Evolutionary conservation across 805 yeast genomes (phyloP), one percentile per base, ranked within the genome.

Genomic region (Wickerhamiella kurtzmanii): DNA sequence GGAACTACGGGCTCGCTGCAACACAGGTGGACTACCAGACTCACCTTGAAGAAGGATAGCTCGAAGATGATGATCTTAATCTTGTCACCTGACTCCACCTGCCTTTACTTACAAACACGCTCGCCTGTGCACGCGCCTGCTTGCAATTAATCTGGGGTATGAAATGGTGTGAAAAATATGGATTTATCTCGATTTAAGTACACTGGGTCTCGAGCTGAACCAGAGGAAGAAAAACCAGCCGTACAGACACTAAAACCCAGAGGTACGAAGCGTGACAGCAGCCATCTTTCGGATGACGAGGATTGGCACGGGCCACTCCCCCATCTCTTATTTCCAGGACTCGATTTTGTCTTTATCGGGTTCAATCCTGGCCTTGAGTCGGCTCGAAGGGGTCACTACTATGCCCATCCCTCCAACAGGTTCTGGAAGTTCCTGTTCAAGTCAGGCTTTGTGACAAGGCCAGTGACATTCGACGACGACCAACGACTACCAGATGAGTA

Each of bases 321-420:
- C 21, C 61, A 58, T 1, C 21, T 64, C 2, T 56, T 64, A 1
- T 36, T 45, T 18, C 58, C 61, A 0, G 60, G 58, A 4, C 55
- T 74, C 20, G 53, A 54, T 3, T 56, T 80, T 1, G 68, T 82
- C 2, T 81, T 82, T 53, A 68, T 81, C 2, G 92, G 92, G 1
- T 80, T 70, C 64, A 82, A 82, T 55, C 92, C 92, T 0, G 83
- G 88, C 2, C 60, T 76, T 3, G 70, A 69, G 54, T 79, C 87
- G 1, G 74, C 84, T 0, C 53, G 62, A 17, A 59, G 64, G 6
- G 86, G 82, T 32, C 88, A 81, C 57, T 76, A 80, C 56, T 82
- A 78, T 59, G 89, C 89, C 0, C 88, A 82, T 57, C 74, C 64
- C 17, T 69, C 82, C 11, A 82, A 82, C 55, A 58, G 70, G 35